Percentiles rank a stretch among this genome's conserved stretches.
Conservation (phyloP, 108 stramenopile species). For the Nannochloropsis gaditana region DNA sequence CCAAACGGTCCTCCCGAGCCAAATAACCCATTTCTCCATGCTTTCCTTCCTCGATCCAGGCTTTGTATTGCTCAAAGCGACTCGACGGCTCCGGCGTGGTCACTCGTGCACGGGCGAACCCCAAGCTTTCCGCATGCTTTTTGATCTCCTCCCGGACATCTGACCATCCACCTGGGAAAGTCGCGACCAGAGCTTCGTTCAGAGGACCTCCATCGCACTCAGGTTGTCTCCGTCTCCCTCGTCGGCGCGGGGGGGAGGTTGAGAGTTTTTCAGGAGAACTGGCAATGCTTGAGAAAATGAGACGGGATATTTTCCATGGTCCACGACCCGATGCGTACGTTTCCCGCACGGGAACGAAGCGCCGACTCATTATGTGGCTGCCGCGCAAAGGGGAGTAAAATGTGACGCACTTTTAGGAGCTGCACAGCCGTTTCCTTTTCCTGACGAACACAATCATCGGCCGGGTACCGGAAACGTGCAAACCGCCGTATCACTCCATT, state of each 20-base stretch:
- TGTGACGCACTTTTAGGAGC: too few species aligned
- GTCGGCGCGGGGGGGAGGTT: not conserved
- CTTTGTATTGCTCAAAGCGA: not conserved
- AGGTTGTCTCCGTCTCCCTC: not conserved
- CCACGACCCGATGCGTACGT: too few species aligned
- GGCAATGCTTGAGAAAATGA: too few species aligned
- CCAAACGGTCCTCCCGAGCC: not conserved
- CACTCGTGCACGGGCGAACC: constrained; percentile 11
- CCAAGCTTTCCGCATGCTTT: constrained; percentile 12
- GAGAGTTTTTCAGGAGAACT: not conserved
- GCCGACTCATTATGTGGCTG: too few species aligned
- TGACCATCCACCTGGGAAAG: not conserved
- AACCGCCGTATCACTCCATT: too few species aligned
- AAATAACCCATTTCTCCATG: constrained; percentile 7
- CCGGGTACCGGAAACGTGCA: too few species aligned
- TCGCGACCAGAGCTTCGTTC: not conserved
- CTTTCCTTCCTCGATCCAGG: not conserved
- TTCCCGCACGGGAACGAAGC: too few species aligned
- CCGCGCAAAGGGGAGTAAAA: too few species aligned
- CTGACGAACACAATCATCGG: too few species aligned
- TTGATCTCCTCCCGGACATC: constrained; percentile 7
- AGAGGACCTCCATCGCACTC: not conserved
- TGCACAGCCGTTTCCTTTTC: too few species aligned
- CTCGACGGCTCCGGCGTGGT: not conserved
- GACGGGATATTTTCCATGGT: too few species aligned